Evolutionary conservation across 176 grass and related monocot species (phyloP).

Genomic region (Zoysia japonica): DNA sequence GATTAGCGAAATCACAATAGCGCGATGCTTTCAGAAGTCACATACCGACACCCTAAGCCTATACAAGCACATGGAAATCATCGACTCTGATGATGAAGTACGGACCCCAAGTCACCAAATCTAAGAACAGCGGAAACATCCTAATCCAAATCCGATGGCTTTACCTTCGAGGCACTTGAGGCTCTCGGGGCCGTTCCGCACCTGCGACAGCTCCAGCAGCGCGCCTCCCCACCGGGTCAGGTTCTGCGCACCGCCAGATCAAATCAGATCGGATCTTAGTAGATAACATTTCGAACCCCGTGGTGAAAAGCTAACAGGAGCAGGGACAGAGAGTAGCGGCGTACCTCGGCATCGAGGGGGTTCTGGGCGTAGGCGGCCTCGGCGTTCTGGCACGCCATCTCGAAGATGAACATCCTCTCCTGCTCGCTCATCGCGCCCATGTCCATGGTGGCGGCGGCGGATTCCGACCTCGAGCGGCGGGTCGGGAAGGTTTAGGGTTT

Average conservation of each 20-base stretch:
- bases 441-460: neutral
- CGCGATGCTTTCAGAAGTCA: neutral
- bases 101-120: neutral
- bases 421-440: constrained; percentile 58
- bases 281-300: neutral
- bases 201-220: constrained; percentile 72
- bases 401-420: constrained; percentile 78
- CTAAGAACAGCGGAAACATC: neutral
- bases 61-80: neutral
- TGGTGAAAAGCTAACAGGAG: neutral
- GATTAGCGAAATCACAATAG: neutral
- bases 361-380: constrained; percentile 53
- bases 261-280: constrained; percentile 5
- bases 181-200: constrained; percentile 48
- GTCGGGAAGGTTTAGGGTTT: constrained; percentile 58
- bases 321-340: neutral
- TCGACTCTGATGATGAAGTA: neutral
- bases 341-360: constrained; percentile 75
- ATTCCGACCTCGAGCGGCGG: constrained; percentile 15
- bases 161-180: constrained; percentile 61
- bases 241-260: constrained; percentile 44
- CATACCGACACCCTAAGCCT: neutral
- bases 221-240: constrained; percentile 78
- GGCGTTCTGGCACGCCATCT: constrained; percentile 61
- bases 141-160: neutral